These are phyloP conservation scores for Glycine latifolia DNA, from an alignment of 306 rosid species.

Conservation along the genomic window DNA sequence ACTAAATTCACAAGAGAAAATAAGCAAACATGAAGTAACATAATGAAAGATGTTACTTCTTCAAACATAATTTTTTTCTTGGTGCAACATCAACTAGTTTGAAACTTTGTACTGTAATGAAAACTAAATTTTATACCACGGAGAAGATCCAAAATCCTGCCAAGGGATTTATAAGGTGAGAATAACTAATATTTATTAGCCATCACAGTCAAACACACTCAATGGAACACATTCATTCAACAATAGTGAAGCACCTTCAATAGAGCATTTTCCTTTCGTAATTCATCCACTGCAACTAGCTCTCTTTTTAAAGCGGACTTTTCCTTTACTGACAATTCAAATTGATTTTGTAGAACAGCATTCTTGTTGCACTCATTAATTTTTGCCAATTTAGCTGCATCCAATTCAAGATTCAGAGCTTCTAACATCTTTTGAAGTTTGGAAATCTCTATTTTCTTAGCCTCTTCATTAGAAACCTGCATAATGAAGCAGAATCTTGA, in stretches of 20 bases:
- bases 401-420: slow-evolving; percentile 84
- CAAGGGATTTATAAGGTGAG: slow-evolving; percentile 20
- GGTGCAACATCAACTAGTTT: background rate
- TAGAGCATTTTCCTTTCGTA: slow-evolving; percentile 77
- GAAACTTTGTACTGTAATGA: background rate
- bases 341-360: slow-evolving; percentile 86
- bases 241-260: slow-evolving; percentile 65
- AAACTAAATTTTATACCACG: slow-evolving; percentile 13
- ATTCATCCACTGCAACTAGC: slow-evolving; percentile 66
- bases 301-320: slow-evolving; percentile 83
- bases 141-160: slow-evolving; percentile 18
- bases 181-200: slow-evolving; percentile 1
- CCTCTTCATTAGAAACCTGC: slow-evolving; percentile 94
- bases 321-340: slow-evolving; percentile 79
- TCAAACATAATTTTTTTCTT: slow-evolving; percentile 7
- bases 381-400: slow-evolving; percentile 85
- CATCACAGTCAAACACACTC: slow-evolving; percentile 33
- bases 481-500: slow-evolving; percentile 43
- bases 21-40: slow-evolving; percentile 28
- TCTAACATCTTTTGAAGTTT: slow-evolving; percentile 77
- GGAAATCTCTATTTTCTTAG: slow-evolving; percentile 72
- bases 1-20: slow-evolving; percentile 37
- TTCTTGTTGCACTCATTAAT: slow-evolving; percentile 96
- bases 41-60: background rate
- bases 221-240: slow-evolving; percentile 19